These are phyloP conservation scores for Triticum aestivum DNA, from an alignment of 176 grass and related monocot genomes.

Conservation along the genomic window IWGSC_CS_RefSeq_v2.1 NC_057812.1:200521882-200522381, in stretches of 20 bases:
- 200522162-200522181: conserved; percentile 27
- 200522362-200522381: neutral
- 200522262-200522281: conserved; percentile 35
- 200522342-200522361: neutral
- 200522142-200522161: conserved; percentile 24
- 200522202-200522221: conserved; percentile 42
- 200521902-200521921: conserved; percentile 44
- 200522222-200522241: conserved; percentile 32
- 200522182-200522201: conserved; percentile 37
- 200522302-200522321: conserved; percentile 33
- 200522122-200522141: conserved; percentile 26
- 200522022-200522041: neutral
- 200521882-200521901: conserved; percentile 26
- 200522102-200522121: neutral
- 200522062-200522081: neutral
- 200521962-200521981: conserved; percentile 17
- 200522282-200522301: conserved; percentile 28
- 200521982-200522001: conserved; percentile 3
- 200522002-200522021: neutral
- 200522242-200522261: conserved; percentile 44
- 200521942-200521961: conserved; percentile 27
- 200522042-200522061: neutral
- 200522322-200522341: neutral
- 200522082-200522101: neutral
- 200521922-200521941: conserved; percentile 27